Base-by-base conservation (phyloP, 441 rosid species). In the Gossypium laxum region DNA sequence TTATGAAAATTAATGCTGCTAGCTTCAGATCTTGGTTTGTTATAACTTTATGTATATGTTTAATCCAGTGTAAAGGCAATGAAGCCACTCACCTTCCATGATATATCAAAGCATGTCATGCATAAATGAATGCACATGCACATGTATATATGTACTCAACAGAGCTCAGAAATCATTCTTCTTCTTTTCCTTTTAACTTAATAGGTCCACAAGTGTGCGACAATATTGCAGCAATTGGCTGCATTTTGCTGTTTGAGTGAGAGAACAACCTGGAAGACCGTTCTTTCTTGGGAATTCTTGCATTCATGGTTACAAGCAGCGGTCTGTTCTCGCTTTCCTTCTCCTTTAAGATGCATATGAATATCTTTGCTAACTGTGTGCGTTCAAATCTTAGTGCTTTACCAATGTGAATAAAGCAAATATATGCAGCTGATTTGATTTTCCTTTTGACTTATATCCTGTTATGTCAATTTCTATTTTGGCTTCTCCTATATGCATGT, bases 201-300 rank as follows among this genome's bases (percentile, higher is more conserved):
- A 59, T 81, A 93, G 96, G 98, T 91, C 62, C 96, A 91, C 70
- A 93, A 90, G 76, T 89, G 97, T 66, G 92, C 96, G 5, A 89
- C 93, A 7, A 89, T 94, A 75, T 83, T 94, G 85, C 98, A 91
- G 76, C 97, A 89, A 28, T 73, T 94, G 85, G 96, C 98, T 65
- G 96, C 96, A 65, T 79, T 91, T 75, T 91, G 98, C 85, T 87
- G 88, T 78, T 82, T 87, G 78, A 86, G 97, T 21, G 97, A 91
- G 78, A 84, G 89, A 79, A 84, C 87, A 5, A 76, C 85, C 61
- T 90, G 91, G 92, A 91, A 89, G 81, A 77, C 86, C 58, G 74
- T 90, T 75, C 85, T 90, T 69, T 84, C 86, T 67, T 94, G 96
- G 98, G 80, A 91, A 69, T 86, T 95, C 72, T 86, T 93, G 84